Conservation (phyloP, 2,329 filamentous ascomycete genomes). For the Fusarium tjaetaba region DNA sequence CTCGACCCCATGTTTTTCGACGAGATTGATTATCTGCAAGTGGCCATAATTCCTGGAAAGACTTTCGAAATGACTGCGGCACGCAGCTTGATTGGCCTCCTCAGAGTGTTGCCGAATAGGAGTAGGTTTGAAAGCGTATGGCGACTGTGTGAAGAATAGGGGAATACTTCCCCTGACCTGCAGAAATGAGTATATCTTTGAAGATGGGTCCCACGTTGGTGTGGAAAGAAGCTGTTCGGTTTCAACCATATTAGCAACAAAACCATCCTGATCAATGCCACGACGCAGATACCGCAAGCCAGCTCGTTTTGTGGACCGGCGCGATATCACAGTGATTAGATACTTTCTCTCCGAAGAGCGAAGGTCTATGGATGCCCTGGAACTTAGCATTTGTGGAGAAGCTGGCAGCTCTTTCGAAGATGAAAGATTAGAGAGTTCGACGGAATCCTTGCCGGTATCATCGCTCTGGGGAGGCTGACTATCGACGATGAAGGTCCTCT, state of each 20-base stretch:
- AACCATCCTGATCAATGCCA: slow-evolving; percentile 89
- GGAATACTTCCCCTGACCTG: slow-evolving; percentile 93
- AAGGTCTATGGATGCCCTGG: slow-evolving; percentile 51
- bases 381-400: slow-evolving; percentile 41
- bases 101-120: slow-evolving; percentile 84
- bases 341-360: slow-evolving; percentile 67
- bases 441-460: slow-evolving; percentile 55
- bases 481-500: slow-evolving; percentile 81
- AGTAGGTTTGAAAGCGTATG: slow-evolving; percentile 90
- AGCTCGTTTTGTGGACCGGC: slow-evolving; percentile 84
- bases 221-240: slow-evolving; percentile 92
- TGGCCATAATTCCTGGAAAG: slow-evolving; percentile 76
- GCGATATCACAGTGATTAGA: slow-evolving; percentile 90
- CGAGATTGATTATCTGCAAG: slow-evolving; percentile 82
- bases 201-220: slow-evolving; percentile 68
- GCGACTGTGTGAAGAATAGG: slow-evolving; percentile 93
- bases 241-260: slow-evolving; percentile 90
- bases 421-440: slow-evolving; percentile 56
- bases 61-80: slow-evolving; percentile 80
- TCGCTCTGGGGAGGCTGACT: slow-evolving; percentile 66
- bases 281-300: slow-evolving; percentile 90
- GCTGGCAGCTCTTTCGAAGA: slow-evolving; percentile 41
- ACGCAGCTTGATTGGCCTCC: slow-evolving; percentile 80
- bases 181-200: slow-evolving; percentile 81
- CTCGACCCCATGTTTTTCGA: slow-evolving; percentile 90